A percentile compares a stretch with the other conserved stretches of the same genome.
Conservation (phyloP, 2,329 filamentous ascomycete genomes). For the Cladobotryum protrusum region DNA sequence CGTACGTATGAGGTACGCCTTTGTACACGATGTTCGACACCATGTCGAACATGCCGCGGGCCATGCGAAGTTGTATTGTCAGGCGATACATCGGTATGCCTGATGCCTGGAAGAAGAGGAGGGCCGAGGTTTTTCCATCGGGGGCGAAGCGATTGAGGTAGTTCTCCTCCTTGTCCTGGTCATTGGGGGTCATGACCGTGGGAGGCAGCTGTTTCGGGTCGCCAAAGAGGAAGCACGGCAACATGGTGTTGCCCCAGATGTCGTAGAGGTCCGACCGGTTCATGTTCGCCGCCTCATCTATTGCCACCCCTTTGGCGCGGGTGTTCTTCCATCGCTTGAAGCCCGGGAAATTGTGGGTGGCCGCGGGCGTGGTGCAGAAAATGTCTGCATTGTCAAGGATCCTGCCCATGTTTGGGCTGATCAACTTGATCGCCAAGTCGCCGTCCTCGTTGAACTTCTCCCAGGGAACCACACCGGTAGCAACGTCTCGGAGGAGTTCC, state of each 20-base stretch:
- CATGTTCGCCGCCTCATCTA: conserved; percentile 20
- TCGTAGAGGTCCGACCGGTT: conserved; percentile 17
- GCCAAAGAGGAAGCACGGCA: conserved; percentile 18
- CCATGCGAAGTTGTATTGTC: neutral
- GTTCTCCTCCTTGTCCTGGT: conserved; percentile 3
- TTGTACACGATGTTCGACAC: too few relatives aligned
- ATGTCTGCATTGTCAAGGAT: conserved; percentile 9
- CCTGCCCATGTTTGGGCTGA: neutral
- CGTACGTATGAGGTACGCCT: too few relatives aligned
- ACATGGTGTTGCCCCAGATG: conserved; percentile 18
- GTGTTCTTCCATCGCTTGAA: conserved; percentile 10
- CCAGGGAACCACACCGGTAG: neutral
- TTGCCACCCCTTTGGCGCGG: conserved; percentile 13
- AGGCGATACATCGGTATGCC: neutral
- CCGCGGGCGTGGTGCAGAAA: conserved; percentile 10
- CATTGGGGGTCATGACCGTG: neutral
- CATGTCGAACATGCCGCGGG: neutral
- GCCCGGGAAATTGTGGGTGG: neutral
- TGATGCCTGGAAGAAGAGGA: neutral
- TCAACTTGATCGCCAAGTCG: neutral
- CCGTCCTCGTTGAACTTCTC: neutral
- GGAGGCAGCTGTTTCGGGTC: conserved; percentile 17
- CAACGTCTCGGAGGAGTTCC: conserved; percentile 5
- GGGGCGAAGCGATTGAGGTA: conserved; percentile 8
- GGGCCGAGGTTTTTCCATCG: conserved; percentile 10